These are phyloP conservation scores for Ceratopteris richardii DNA, from an alignment of 75 land plant genomes.

Conservation along the genomic window DNA sequence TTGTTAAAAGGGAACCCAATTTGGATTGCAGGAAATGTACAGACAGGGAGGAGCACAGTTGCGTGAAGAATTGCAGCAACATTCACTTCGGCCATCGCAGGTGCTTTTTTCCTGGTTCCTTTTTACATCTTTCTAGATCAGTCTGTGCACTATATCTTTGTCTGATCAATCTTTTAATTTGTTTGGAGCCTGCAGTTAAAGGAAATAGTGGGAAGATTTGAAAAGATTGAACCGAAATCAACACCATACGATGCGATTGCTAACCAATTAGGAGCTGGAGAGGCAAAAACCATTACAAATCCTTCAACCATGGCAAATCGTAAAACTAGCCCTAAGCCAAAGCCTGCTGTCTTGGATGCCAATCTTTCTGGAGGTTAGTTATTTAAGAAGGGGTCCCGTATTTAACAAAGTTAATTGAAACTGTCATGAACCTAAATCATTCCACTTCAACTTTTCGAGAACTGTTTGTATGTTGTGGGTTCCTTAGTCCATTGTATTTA, in stretches of 20 bases:
- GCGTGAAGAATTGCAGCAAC: slow-evolving; percentile 73
- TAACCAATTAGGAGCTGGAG: slow-evolving; percentile 18
- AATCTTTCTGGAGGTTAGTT: slow-evolving; percentile 52
- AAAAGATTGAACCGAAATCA: slow-evolving; percentile 67
- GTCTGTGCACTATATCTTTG: too few relatives aligned
- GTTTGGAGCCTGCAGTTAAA: slow-evolving; percentile 51
- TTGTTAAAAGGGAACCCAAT: too few relatives aligned
- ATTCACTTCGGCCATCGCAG: slow-evolving; percentile 52
- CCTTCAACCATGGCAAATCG: slow-evolving; percentile 24
- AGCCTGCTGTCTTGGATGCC: slow-evolving; percentile 33
- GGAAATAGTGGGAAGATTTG: slow-evolving; percentile 80
- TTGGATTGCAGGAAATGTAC: slow-evolving; percentile 80
- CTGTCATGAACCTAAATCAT: too few relatives aligned
- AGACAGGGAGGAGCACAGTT: slow-evolving; percentile 83
- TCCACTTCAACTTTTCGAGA: too few relatives aligned
- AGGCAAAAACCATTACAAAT: slow-evolving; percentile 28
- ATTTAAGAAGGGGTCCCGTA: too few relatives aligned
- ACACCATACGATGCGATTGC: slow-evolving; percentile 41
- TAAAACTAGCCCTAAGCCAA: slow-evolving; percentile 74
- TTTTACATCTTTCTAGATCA: not conserved
- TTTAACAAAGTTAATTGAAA: too few relatives aligned
- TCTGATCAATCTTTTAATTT: too few relatives aligned
- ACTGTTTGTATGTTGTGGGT: too few relatives aligned
- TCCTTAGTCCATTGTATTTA: too few relatives aligned
- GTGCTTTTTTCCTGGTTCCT: slow-evolving; percentile 1